Evolutionary conservation across 2,329 filamentous ascomycete species (phyloP).

Genomic region (Pseudocercospora cruenta): DNA sequence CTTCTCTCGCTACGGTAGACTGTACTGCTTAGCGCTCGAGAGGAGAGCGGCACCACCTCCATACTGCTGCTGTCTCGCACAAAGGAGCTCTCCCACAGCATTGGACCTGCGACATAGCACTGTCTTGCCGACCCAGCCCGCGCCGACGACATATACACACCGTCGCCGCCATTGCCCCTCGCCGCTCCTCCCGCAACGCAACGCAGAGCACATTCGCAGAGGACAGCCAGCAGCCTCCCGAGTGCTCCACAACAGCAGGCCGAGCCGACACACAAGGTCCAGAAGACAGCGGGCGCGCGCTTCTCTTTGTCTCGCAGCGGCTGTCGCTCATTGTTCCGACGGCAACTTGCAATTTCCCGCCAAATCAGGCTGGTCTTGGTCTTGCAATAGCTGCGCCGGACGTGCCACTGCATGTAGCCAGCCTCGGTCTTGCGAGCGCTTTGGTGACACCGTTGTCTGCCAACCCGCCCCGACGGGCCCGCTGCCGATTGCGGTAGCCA

Average conservation of each 20-base stretch:
- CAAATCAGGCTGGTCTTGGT: conserved; percentile 22
- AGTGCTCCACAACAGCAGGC: conserved; percentile 12
- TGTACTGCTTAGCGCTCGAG: not conserved
- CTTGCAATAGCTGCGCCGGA: conserved; percentile 22
- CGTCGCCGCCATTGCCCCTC: conserved; percentile 11
- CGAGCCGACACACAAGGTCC: conserved; percentile 16
- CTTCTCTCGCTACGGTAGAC: not conserved
- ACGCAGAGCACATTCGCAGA: conserved; percentile 1
- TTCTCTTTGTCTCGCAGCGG: conserved; percentile 25
- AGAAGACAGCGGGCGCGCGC: conserved; percentile 12
- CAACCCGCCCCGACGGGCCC: conserved; percentile 25
- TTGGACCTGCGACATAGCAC: not conserved
- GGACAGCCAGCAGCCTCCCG: conserved; percentile 4
- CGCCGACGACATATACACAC: conserved; percentile 4
- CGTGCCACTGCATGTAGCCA: conserved; percentile 25
- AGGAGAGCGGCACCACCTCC: not conserved
- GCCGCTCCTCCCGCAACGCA: conserved; percentile 12
- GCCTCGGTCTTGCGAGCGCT: conserved; percentile 27
- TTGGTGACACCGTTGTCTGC: conserved; percentile 24
- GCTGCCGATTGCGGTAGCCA: conserved; percentile 28
- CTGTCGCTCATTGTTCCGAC: conserved; percentile 30
- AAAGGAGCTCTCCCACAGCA: not conserved
- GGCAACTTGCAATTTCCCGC: conserved; percentile 28
- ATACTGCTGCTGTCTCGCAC: not conserved
- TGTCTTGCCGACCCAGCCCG: not conserved